These are phyloP conservation scores for Crithidia mellificae DNA, from an alignment of 208 protist genomes.

Conservation along the genomic window DNA sequence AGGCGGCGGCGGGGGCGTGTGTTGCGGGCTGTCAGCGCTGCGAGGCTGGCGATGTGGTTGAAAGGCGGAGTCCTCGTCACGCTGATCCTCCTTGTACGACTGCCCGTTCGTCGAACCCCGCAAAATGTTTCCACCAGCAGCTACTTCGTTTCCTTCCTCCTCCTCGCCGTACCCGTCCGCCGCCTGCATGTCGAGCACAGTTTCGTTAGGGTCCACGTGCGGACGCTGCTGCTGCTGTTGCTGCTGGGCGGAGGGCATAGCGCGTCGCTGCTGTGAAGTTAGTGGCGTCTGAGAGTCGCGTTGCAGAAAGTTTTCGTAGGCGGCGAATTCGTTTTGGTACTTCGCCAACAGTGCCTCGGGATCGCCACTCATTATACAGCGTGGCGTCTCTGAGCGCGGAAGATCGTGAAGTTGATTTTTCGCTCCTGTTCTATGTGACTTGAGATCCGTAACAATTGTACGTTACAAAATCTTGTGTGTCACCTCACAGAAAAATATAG, in stretches of 20 bases:
- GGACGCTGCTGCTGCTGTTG: background rate
- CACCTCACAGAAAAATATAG: no score
- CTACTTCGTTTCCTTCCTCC: background rate
- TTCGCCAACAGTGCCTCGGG: slow-evolving; percentile 20
- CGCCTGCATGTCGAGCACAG: slow-evolving; percentile 5
- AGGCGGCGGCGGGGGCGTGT: background rate
- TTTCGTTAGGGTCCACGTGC: slow-evolving; percentile 5
- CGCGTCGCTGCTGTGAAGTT: slow-evolving; percentile 3
- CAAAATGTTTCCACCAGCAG: no score
- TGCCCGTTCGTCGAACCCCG: background rate
- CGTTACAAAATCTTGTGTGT: no score
- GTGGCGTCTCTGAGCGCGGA: no score
- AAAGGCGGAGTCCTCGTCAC: no score
- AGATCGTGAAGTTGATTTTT: no score
- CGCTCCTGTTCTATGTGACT: no score
- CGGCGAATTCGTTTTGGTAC: slow-evolving; percentile 17
- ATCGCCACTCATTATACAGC: slow-evolving; percentile 9
- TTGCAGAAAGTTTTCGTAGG: slow-evolving; percentile 16
- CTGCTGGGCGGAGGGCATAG: background rate
- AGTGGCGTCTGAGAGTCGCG: slow-evolving; percentile 1
- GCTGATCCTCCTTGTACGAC: no score
- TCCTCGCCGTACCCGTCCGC: no score
- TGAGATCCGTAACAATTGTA: no score
- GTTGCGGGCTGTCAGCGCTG: no score
- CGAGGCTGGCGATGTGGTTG: no score